Evolutionary conservation across 805 yeast genomes (phyloP).

Genomic region (Saccharomyces jurei): DNA sequence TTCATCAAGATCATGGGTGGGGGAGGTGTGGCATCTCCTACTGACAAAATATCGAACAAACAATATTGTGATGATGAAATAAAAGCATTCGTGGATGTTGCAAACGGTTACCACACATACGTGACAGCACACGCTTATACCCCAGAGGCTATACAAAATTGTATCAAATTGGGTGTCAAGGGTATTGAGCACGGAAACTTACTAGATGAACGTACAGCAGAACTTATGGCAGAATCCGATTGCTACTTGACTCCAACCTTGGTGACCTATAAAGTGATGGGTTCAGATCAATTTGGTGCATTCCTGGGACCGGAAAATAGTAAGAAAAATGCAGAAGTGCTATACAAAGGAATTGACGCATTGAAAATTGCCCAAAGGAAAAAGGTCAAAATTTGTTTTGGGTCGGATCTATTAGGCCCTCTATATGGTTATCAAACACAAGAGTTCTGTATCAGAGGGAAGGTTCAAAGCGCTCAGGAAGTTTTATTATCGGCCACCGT

Average conservation of each 20-base stretch:
- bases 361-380: slow-evolving; percentile 5
- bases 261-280: slow-evolving; percentile 9
- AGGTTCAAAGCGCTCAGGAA: slow-evolving; percentile 7
- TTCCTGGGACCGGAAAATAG: slow-evolving; percentile 5
- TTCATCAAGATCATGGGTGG: slow-evolving; percentile 10
- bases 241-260: slow-evolving; percentile 10
- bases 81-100: slow-evolving; percentile 8
- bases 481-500: slow-evolving; percentile 9
- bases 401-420: slow-evolving; percentile 9
- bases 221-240: slow-evolving; percentile 6
- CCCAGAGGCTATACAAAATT: slow-evolving; percentile 7
- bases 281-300: slow-evolving; percentile 7
- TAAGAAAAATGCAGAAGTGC: slow-evolving; percentile 5
- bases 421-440: slow-evolving; percentile 10
- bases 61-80: slow-evolving; percentile 10
- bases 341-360: slow-evolving; percentile 7
- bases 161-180: slow-evolving; percentile 7
- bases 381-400: slow-evolving; percentile 8
- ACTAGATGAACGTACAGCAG: slow-evolving; percentile 7
- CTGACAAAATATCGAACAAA: slow-evolving; percentile 8
- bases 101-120: slow-evolving; percentile 7
- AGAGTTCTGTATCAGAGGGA: slow-evolving; percentile 9
- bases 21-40: slow-evolving; percentile 13
- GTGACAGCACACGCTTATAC: slow-evolving; percentile 13
- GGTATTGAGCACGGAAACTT: slow-evolving; percentile 11